Evolutionary conservation across 148 eudicot species (phyloP), one percentile per base, ranked within the genome.

Genomic region (Polygonum aviculare): DNA sequence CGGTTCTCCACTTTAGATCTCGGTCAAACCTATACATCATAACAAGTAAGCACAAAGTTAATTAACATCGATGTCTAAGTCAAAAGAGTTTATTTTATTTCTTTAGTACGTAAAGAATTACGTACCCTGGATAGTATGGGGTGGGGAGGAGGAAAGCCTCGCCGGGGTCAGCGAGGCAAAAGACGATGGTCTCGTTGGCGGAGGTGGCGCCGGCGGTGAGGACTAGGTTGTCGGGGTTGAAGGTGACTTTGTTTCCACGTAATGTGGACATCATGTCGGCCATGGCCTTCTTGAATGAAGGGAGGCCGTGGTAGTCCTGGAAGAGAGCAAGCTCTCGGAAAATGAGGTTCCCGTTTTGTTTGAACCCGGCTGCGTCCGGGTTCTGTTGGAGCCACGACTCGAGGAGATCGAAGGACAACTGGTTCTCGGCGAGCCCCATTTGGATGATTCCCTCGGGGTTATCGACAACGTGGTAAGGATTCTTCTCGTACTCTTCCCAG

Each of bases 381-480:
- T 92, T 92, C 15, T 79, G 44, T 0, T 31, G 78, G 0, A 92
- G 78, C 97, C 97, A 92, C 0, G 86, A 77, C 70, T 92, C 97
- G 9, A 92, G 76, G 19, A 90, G 83, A 82, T 92, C 97, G 21
- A 92, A 92, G 0, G 88, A 90, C 33, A 92, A 88, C 85, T 90
- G 91, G 75, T 91, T 91, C 14, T 91, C 96, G 5, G 96, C 96
- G 0, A 91, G 87, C 2, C 96, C 96, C 96, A 91, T 91, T 81
- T 91, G 96, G 70, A 91, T 91, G 81, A 91, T 91, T 44, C 96
- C 96, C 0, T 79, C 69, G 0, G 90, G 87, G 76, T 91, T 91
- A 5, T 40, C 33, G 15, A 69, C 31, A 26, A 81, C 85, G 52
- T 87, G 74, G 67, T 86, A 89, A 5, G 91, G 96, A 40, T 86